Evolutionary conservation across 768 basidiomycete species (phyloP).

Genomic region (Hygrophoropsis aurantiaca): DNA sequence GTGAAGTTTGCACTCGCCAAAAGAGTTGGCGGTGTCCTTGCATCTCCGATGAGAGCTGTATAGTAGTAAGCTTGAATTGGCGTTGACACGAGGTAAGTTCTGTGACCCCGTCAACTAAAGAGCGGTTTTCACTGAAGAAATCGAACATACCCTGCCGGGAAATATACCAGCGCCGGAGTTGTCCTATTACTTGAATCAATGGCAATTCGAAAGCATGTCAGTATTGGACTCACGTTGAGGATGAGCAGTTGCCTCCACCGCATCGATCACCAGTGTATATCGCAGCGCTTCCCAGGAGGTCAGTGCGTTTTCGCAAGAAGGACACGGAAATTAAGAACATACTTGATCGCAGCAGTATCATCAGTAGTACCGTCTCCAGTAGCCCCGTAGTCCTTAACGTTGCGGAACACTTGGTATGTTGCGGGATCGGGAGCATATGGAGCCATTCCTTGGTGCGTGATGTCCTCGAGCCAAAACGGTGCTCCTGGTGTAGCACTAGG

Average conservation of each 20-base stretch:
- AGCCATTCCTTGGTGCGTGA: slow-evolving; percentile 61
- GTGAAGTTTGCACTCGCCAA: slow-evolving; percentile 53
- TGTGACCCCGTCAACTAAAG: slow-evolving; percentile 16
- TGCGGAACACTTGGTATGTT: slow-evolving; percentile 63
- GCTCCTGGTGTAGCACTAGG: slow-evolving; percentile 41
- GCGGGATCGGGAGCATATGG: slow-evolving; percentile 53
- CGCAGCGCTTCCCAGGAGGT: slow-evolving; percentile 43
- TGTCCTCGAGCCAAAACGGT: slow-evolving; percentile 62
- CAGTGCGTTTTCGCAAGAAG: slow-evolving; percentile 6
- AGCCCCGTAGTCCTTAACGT: slow-evolving; percentile 56
- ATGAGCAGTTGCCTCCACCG: slow-evolving; percentile 49
- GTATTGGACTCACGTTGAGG: slow-evolving; percentile 38
- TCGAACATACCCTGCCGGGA: slow-evolving; percentile 18
- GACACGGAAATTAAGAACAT: slow-evolving; percentile 3
- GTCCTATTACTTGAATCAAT: slow-evolving; percentile 6
- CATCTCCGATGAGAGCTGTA: slow-evolving; percentile 69
- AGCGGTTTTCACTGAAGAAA: neutral
- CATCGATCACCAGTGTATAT: slow-evolving; percentile 58
- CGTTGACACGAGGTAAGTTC: slow-evolving; percentile 59
- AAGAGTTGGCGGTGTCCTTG: slow-evolving; percentile 56
- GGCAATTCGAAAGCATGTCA: neutral
- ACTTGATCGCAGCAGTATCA: slow-evolving; percentile 71
- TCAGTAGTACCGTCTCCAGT: slow-evolving; percentile 58
- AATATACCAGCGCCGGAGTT: slow-evolving; percentile 23
- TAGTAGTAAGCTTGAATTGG: slow-evolving; percentile 68